Evolutionary conservation across 2,329 filamentous ascomycete genomes (phyloP), one percentile per base, ranked within the genome.

Genomic region (Cladophialophora psammophila): DNA sequence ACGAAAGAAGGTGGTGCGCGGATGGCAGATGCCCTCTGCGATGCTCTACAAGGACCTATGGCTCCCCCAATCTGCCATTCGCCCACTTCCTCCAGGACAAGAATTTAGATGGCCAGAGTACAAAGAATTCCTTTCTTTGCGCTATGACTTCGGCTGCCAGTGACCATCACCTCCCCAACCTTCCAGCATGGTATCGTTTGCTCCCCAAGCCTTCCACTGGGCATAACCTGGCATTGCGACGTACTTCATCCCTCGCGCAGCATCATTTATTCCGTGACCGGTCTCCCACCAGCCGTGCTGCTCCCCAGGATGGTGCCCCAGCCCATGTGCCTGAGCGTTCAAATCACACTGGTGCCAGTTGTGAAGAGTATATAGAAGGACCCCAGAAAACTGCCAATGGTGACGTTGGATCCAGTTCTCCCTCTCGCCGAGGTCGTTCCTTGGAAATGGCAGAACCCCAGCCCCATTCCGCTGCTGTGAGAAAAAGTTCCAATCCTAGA

Each of bases 171-270:
- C 70, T 60, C 15, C 57, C 57, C 57, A 60, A 71, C 68, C 82
- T 82, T 79, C 82, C 80, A 79, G 68, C 68, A 48, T 67, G 66
- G 65, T 82, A 79, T 76, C 80, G 83, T 74, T 80, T 81, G 78
- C 79, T 82, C 63, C 79, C 83, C 38, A 81, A 80, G 66, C 77
- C 77, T 64, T 80, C 80, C 9, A 63, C 66, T 38, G 64, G 64
- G 38, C 60, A 56, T 60, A 40, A 65, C 64, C 72, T 76, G 72
- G 77, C 78, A 71, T 74, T 83, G 63, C 65, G 61, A 18, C 67
- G 72, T 52, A 64, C 64, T 35, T 72, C 71, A 20, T 72, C 70
- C 52, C 65, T 74, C n/a, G 65, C 71, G 12, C 70, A 74, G 54
- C 72, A 74, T 70, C 71, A 72, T 63, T 65, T 74, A 55, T 70